Evolutionary conservation across 2,329 filamentous ascomycete species (phyloP).

Genomic region (Penicillium palitans): DNA sequence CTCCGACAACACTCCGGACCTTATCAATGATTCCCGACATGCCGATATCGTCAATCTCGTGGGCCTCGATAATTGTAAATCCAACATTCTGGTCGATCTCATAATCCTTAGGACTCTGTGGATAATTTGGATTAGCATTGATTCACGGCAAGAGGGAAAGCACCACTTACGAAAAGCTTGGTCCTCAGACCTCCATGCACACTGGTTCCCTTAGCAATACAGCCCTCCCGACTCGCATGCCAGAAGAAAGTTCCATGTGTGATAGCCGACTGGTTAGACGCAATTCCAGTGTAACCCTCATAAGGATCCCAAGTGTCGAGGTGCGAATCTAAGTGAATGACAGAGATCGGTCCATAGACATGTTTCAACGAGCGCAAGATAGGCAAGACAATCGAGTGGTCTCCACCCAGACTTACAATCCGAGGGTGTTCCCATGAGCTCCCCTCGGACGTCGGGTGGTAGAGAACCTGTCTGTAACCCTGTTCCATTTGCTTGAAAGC

Average conservation of each 20-base stretch:
- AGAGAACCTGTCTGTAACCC: slow-evolving; percentile 20
- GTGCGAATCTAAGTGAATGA: slow-evolving; percentile 34
- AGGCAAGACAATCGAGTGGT: slow-evolving; percentile 29
- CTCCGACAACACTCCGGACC: slow-evolving; percentile 18
- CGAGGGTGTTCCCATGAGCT: slow-evolving; percentile 19
- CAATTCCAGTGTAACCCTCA: slow-evolving; percentile 25
- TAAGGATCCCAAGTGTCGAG: slow-evolving; percentile 31
- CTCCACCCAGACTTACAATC: slow-evolving; percentile 26
- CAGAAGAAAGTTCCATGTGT: slow-evolving; percentile 33
- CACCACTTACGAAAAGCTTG: slow-evolving; percentile 20
- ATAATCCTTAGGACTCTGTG: slow-evolving; percentile 23
- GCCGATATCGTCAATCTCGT: slow-evolving; percentile 30
- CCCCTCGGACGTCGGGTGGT: slow-evolving; percentile 15
- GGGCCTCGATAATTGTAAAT: slow-evolving; percentile 26
- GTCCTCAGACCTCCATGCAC: slow-evolving; percentile 29
- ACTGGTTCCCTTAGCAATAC: slow-evolving; percentile 26
- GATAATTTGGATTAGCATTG: not conserved
- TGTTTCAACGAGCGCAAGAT: slow-evolving; percentile 28
- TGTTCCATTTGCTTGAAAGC: slow-evolving; percentile 32
- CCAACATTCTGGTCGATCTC: slow-evolving; percentile 27
- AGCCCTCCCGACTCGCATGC: slow-evolving; percentile 28
- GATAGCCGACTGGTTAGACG: slow-evolving; percentile 24
- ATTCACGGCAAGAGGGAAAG: not conserved
- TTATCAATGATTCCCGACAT: slow-evolving; percentile 23
- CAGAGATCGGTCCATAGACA: slow-evolving; percentile 25